Evolutionary conservation across 2,329 filamentous ascomycete species (phyloP), one percentile per base, ranked within the genome.

Genomic region (Didymella keratinophila): DNA sequence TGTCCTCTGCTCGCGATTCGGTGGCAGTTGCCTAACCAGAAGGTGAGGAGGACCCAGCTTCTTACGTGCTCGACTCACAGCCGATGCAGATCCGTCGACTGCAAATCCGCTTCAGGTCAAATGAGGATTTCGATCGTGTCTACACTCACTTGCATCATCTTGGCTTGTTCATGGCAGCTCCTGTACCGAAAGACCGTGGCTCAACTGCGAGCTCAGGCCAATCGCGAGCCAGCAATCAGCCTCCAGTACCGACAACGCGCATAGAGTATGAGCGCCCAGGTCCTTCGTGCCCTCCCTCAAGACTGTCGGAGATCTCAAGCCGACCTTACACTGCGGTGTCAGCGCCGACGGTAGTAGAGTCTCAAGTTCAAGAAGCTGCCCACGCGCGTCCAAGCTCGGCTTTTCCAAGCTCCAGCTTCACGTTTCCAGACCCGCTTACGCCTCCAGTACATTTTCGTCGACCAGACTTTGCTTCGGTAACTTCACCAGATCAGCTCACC

Each of bases 91-190:
- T 79, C 28, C 74, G 78, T 37, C 76, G 80, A 43, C 69, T 81
- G 37, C 81, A 83, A 60, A 59, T 83, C 21, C 80, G 74, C 51
- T 81, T 82, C 58, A 65, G 58, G 16, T 76, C 71, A 5, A 66
- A 74, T 10, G 49, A 65, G 25, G 79, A 80, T 51, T 82, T 71
- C 44, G 73, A 74, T 56, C 61, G 56, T 59, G 69, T 65, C 56
- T 63, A 74, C 56, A 64, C 66, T 52, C 63, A 73, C 69, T 64
- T 81, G 54, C 52, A 65, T 23, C 58, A 62, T 18, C 65, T 76
- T 14, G 76, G 75, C 56, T 76, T 74, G 47, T 71, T 36, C 44
- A 75, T 75, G 66, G 71, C 53, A 25, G 45, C 60, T 4, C 54
- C 64, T 3, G 52, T 52, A 46, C 6, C 52, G 25, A 56, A 51